A percentile compares a stretch with the other conserved stretches of the same genome.
phyloP scores from a whole-genome alignment of 257 asterid species.

The Capsicum pubescens region DNA sequence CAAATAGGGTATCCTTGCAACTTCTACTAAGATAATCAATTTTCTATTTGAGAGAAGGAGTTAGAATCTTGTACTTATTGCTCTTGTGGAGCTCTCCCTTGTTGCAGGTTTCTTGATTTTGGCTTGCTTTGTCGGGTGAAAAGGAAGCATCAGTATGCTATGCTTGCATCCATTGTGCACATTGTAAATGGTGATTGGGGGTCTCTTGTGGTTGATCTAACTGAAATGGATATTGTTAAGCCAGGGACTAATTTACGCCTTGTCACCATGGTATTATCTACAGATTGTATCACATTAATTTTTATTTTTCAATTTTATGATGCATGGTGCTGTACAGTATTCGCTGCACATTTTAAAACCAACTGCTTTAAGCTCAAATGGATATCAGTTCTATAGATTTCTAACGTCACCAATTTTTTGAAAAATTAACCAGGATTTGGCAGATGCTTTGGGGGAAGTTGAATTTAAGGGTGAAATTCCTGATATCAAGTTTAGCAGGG shows the following conservation, averaged over 20 bases:
- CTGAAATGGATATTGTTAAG: conserved; percentile 82
- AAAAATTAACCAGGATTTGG: conserved; percentile 73
- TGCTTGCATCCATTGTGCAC: conserved; percentile 89
- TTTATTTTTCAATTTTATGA: conserved; percentile 32
- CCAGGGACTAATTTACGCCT: conserved; percentile 81
- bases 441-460: conserved; percentile 73
- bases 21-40: conserved; percentile 32
- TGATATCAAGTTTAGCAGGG: conserved; percentile 90
- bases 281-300: background rate
- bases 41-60: conserved; percentile 23
- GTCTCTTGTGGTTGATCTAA: conserved; percentile 79
- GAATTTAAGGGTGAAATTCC: conserved; percentile 71
- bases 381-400: conserved; percentile 11
- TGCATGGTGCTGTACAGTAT: background rate
- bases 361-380: background rate
- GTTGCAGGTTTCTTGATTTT: conserved; percentile 86
- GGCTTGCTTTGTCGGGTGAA: conserved; percentile 98
- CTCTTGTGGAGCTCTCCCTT: conserved; percentile 29
- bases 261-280: conserved; percentile 76
- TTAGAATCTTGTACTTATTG: conserved; percentile 31
- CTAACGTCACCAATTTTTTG: conserved; percentile 31
- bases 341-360: background rate
- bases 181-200: conserved; percentile 96
- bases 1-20: conserved; percentile 70
- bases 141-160: conserved; percentile 90